Evolutionary conservation across 2,329 filamentous ascomycete species (phyloP), one percentile per base, ranked within the genome.

Genomic region (Aspergillus udagawae): DNA sequence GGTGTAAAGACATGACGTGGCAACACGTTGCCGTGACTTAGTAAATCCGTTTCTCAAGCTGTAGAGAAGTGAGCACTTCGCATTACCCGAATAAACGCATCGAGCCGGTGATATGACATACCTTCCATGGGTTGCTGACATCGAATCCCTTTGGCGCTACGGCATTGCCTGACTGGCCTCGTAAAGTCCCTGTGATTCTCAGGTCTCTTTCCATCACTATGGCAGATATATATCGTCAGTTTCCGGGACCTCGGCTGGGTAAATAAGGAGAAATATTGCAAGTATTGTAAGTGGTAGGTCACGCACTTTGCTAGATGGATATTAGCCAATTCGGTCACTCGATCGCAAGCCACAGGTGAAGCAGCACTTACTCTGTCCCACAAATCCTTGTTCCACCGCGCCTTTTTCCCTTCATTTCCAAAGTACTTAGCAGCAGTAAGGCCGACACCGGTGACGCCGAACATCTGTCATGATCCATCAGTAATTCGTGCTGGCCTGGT

Each of bases 141-240:
- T 87, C 85, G 75, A 87, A 88, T 59, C 84, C 85, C 56, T 77
- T 73, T 28, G 85, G 85, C 29, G 85, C 85, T 57, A 76, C 73
- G 49, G 80, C 76, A 61, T 79, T 82, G 73, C 85, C 83, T 56
- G 83, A 83, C 70, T 88, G 85, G 59, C 83, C 85, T 74, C 85
- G 78, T 67, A 81, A 67, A 61, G 78, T 82, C 54, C 85, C 85
- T 44, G 85, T 88, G 65, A 88, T 77, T 61, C 85, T 76, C 67
- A 80, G 75, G 71, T 88, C 85, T 72, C 85, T 79, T 66, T 87
- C 83, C 83, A 87, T 86, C 85, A 88, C 85, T 88, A 70, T 59
- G 52, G 27, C 17, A 52, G 72, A 67, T 68, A 64, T 58, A 68
- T 65, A 62, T 62, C 49, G 10, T 59, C 44, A 17, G 29, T 17